These are phyloP conservation scores for Salinomyces thailandicus DNA, from an alignment of 2,329 filamentous ascomycete species.

Conservation along the genomic window DNA sequence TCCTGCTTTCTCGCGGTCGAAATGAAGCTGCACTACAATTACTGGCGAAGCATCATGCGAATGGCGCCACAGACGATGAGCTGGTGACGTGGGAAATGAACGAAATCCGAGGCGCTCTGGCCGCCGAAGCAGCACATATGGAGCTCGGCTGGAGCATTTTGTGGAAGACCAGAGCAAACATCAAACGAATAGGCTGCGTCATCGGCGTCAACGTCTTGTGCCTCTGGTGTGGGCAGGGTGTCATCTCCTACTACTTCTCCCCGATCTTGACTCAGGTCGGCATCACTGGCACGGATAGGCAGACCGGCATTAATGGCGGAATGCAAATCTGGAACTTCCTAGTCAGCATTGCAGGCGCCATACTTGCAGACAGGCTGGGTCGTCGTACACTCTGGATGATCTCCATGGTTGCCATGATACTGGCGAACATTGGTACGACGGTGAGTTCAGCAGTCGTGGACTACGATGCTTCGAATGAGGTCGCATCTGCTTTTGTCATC, in stretches of 20 bases:
- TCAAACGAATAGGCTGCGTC: not conserved
- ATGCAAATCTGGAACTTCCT: not conserved
- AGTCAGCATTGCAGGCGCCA: not conserved
- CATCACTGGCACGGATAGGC: not conserved
- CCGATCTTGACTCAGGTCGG: not conserved
- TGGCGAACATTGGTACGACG: not conserved
- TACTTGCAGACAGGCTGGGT: not conserved
- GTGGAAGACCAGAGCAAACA: too few species aligned
- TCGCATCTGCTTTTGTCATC: not conserved
- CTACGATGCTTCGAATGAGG: not conserved
- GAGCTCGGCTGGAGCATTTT: too few species aligned
- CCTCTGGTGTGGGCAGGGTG: not conserved
- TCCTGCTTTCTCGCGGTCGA: constrained; percentile 44
- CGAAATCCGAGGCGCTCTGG: too few species aligned
- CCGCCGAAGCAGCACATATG: too few species aligned
- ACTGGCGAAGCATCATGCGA: constrained; percentile 2
- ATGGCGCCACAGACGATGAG: not conserved
- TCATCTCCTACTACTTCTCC: constrained; percentile 1
- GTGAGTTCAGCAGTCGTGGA: not conserved
- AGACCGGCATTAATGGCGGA: not conserved
- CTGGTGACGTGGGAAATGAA: not conserved
- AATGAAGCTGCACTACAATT: constrained; percentile 37
- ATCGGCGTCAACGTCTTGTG: not conserved
- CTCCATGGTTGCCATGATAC: not conserved
- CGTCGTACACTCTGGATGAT: not conserved